These are phyloP conservation scores for Cryptosporidium muris DNA, from an alignment of 169 alveolate genomes.

Conservation along the genomic window DNA sequence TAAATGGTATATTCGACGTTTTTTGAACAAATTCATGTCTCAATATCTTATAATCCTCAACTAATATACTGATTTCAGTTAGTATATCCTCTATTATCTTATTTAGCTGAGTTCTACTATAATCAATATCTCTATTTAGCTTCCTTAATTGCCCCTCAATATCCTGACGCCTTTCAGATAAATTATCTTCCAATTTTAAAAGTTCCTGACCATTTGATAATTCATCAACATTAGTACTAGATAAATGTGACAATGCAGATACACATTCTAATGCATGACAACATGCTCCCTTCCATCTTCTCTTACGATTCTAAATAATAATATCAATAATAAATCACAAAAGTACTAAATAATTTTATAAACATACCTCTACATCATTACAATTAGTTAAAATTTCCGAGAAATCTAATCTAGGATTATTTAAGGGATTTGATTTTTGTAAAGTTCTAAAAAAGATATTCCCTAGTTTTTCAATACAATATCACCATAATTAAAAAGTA, in stretches of 20 bases:
- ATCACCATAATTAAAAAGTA: background rate
- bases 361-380: conserved; percentile 31
- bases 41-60: conserved; percentile 6
- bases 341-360: background rate
- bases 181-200: conserved; percentile 17
- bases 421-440: conserved; percentile 54
- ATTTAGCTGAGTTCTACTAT: background rate
- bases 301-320: conserved; percentile 24
- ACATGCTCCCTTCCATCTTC: conserved; percentile 52
- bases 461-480: background rate
- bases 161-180: conserved; percentile 16
- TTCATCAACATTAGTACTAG: conserved; percentile 15
- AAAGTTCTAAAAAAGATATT: conserved; percentile 19
- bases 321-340: background rate
- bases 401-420: conserved; percentile 21
- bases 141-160: background rate
- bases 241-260: conserved; percentile 23
- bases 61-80: conserved; percentile 6
- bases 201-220: conserved; percentile 19
- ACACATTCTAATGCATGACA: conserved; percentile 38
- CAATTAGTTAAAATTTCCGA: conserved; percentile 18
- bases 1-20: conserved; percentile 48
- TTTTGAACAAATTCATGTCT: conserved; percentile 25
- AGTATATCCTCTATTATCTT: conserved; percentile 14
- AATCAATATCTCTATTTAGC: background rate